Evolutionary conservation across 2,329 filamentous ascomycete species (phyloP), one percentile per base, ranked within the genome.

Genomic region (Fusarium graminum): DNA sequence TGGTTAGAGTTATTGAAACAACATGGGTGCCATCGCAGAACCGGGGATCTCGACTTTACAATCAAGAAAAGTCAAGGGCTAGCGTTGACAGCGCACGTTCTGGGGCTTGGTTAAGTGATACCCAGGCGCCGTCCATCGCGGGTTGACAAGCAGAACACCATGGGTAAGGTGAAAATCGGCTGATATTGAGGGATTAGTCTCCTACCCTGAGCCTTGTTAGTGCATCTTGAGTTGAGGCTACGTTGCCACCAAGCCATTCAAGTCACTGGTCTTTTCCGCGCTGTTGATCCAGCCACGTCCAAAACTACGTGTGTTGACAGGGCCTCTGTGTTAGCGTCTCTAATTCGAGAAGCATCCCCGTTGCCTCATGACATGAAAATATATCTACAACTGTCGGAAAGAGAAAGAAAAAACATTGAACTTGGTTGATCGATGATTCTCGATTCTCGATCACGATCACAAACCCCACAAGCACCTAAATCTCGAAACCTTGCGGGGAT

Each of bases 401-500:
- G 22, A 6, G 6, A 22, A 22, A 22, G 6, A 22, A 22, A 19
- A 36, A 12, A 54, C 43, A 28, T 56, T 51, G 51, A 53, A 54
- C 26, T 63, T 59, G 46, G 61, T 49, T 54, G 41, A 63, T 52
- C 42, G 30, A 59, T 57, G 47, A 54, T 39, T 60, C 50, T 44
- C 42, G 47, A 54, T 39, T 60, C 50, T 44, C 42, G 36, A 65
- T 53, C 47, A 52, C 39, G 54, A 64, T 58, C 44, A 57, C 17
- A 22, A 57, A 50, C 66, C 52, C 63, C 63, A 68, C 63, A 59
- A 36, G 50, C 56, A 50, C 43, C 52, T 55, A 60, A 56, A 11
- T 28, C 34, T 25, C 49, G 39, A 39, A 51, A 49, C 19, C 34
- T 53, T 72, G 58, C 61, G 65, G 68, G 65, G 70, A 71, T 70